These are phyloP conservation scores for Gyrodon lividus DNA, from an alignment of 768 basidiomycete genomes.

Conservation along the genomic window DNA sequence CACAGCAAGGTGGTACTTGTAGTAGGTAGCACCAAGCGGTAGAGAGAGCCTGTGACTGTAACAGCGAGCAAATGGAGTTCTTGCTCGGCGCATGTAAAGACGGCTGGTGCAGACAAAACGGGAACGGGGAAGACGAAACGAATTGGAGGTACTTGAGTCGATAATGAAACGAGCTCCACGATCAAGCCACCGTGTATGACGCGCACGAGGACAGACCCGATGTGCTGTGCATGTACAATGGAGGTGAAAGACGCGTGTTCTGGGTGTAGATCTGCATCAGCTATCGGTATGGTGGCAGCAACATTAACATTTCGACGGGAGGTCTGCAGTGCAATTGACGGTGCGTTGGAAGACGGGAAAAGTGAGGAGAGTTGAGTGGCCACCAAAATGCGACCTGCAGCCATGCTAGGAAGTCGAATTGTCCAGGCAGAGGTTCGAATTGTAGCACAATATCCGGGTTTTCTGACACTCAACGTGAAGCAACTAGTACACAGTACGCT, in stretches of 20 bases:
- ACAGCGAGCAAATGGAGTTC: slow-evolving; percentile 72
- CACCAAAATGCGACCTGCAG: slow-evolving; percentile 39
- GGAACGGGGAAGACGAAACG: slow-evolving; percentile 77
- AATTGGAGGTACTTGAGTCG: slow-evolving; percentile 61
- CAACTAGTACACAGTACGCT: neutral
- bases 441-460: no score
- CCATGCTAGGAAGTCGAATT: slow-evolving; percentile 19
- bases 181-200: slow-evolving; percentile 73
- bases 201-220: slow-evolving; percentile 70
- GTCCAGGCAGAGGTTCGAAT: neutral
- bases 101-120: slow-evolving; percentile 61
- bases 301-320: slow-evolving; percentile 52
- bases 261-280: slow-evolving; percentile 43
- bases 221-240: slow-evolving; percentile 51
- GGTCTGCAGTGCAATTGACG: slow-evolving; percentile 57
- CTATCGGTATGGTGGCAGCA: slow-evolving; percentile 44
- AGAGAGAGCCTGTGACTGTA: slow-evolving; percentile 68
- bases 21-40: slow-evolving; percentile 66
- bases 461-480: neutral
- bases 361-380: slow-evolving; percentile 66
- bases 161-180: slow-evolving; percentile 74
- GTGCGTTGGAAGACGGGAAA: slow-evolving; percentile 49
- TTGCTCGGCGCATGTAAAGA: slow-evolving; percentile 48
- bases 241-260: slow-evolving; percentile 76
- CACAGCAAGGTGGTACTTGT: slow-evolving; percentile 53